Base-by-base conservation (phyloP, 2,329 filamentous ascomycete genomes). In the Trichoderma sp. region DNA sequence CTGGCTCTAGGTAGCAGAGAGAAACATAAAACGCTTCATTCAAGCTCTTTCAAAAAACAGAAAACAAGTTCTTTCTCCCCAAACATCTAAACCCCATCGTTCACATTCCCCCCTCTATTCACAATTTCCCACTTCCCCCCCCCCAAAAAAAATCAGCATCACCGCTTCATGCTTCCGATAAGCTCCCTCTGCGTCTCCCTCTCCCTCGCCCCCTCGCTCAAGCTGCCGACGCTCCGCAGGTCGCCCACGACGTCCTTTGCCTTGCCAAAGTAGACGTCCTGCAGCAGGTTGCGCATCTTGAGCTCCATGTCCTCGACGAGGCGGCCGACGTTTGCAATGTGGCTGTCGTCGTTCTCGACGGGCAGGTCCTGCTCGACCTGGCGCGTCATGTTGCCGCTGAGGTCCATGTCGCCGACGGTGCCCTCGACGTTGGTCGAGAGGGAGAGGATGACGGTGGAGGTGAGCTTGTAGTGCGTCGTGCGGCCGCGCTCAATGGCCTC, bases 261-360 rank as follows among this genome's bases (percentile, higher is more conserved):
- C 83, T 99, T 99, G 75, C 95, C 95, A 79, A 99, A 99, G 81
- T 99, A 99, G 57, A 99, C 95, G 80, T 99, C 95, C 83, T 99
- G 94, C 76, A 99, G 82, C 78, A 98, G 78, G 78, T 99, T 99
- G 70, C 95, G 88, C 95, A 99, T 98, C 85, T 97, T 97, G 76
- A 97, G 87, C 81, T 99, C 95, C 95, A 99, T 98, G 78, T 99
- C 95, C 83, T 99, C 95, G 60, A 99, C 93, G 75, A 99, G 84
- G 69, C 89, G 85, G 65, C 95, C 95, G 67, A 98, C 92, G 78
- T 99, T 99, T 72, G 91, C 91, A 72, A 99, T 95, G 82, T 99
- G 95, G 77, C 90, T 92, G 71, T 90, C 90, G 78, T 98, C 94
- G 73, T 89, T 90, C 71, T 96, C 92, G 44, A 97, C 91, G 9